Base-by-base conservation (phyloP, 805 yeast genomes). In the Saturnispora diversa region DNA sequence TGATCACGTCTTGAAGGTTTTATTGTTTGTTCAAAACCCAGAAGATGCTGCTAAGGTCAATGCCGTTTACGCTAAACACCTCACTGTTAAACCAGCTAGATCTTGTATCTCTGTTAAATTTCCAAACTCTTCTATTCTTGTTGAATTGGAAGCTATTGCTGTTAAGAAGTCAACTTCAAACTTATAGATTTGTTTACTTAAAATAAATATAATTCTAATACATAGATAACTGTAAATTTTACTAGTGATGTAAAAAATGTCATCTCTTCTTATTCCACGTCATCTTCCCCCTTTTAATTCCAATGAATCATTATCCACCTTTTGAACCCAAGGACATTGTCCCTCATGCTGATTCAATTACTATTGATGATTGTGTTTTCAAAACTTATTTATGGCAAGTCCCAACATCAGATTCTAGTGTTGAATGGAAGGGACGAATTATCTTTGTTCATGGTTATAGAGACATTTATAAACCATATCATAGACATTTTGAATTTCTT, bases 371-470 rank as follows among this genome's bases (percentile, higher is more conserved):
- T 13, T 49, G 54, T 22, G 40, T 50, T 2, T 56, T 53, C 31
- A 40, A 44, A 10, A 51, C 58, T 4, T 54, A 50, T 40, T 41
- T 47, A 2, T 47, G 52, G 50, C 19, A 22, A 9, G 37, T 25
- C 6, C 43, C 43, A 12, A n/a, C 28, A n/a, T n/a, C n/a, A 12
- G 40, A 44, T 15, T 27, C 31, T 2, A 41, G 35, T 6, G 39
- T 44, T 6, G 35, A 23, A 4, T 52, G 50, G 44, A 74, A 69
- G 47, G 87, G 82, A 2, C 65, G 80, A 43, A 50, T 82, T 3
- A 42, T 83, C 3, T 67, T 71, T 43, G 74, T 82, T 3, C 94
- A 83, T 58, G 94, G 94, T 0, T 83, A 80, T 57, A 71, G 75
- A 13, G 94, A 83, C 50, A 68, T 66, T 42, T 64, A 74, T 9